These are phyloP conservation scores for Dorcoceras hygrometricum DNA, from an alignment of 257 asterid species.

Conservation along the genomic window DNA sequence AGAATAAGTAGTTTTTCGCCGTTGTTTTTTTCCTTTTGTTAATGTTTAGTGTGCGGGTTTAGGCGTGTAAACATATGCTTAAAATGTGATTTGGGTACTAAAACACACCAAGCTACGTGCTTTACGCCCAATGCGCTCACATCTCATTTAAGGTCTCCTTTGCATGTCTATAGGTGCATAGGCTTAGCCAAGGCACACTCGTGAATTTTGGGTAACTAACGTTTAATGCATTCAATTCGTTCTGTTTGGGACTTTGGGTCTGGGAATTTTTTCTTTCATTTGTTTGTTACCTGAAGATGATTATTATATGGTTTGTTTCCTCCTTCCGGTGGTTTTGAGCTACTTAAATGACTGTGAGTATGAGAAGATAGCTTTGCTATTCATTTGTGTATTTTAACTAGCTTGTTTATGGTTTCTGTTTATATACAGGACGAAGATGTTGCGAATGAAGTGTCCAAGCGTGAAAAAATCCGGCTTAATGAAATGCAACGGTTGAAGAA, in stretches of 20 bases:
- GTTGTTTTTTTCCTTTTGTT: neutral
- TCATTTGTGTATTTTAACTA: slow-evolving; percentile 10
- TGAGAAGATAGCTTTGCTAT: neutral
- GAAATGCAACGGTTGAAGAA: slow-evolving; percentile 85
- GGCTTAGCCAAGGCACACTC: neutral
- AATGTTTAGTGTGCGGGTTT: neutral
- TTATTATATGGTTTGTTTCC: neutral
- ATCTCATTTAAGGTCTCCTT: neutral
- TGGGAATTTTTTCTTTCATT: neutral
- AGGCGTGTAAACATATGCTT: neutral
- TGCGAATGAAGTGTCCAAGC: slow-evolving; percentile 58
- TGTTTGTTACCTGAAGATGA: neutral
- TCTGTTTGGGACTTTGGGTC: too few species aligned
- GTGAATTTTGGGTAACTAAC: neutral
- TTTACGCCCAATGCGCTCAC: neutral
- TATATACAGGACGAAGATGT: slow-evolving; percentile 34
- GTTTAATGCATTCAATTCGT: neutral
- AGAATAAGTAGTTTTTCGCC: neutral
- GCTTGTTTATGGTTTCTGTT: slow-evolving; percentile 33
- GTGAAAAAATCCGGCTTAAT: slow-evolving; percentile 65
- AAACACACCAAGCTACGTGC: neutral
- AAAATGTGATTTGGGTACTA: neutral
- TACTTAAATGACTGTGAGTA: neutral
- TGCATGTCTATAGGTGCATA: neutral
- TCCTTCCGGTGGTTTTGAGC: neutral